A percentile compares a stretch with the other conserved stretches of the same genome.
Conservation (phyloP, 2,329 filamentous ascomycete species). For the Colletotrichum tropicicola region DNA sequence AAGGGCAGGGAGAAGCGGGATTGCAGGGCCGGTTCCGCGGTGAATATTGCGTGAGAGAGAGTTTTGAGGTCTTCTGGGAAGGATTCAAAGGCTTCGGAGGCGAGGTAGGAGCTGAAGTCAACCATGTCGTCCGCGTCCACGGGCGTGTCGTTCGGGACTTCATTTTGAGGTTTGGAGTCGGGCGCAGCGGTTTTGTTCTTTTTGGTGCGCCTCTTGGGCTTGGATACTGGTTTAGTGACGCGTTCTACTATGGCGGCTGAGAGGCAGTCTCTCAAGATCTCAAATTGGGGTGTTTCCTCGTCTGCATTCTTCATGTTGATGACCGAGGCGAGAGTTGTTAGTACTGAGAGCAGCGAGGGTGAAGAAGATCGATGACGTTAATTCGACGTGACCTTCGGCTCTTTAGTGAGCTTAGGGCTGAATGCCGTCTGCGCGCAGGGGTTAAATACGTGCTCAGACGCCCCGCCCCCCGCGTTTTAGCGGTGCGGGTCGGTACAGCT, state of each 20-base stretch:
- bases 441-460: neutral
- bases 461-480: slow-evolving; percentile 6
- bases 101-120: slow-evolving; percentile 85
- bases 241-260: slow-evolving; percentile 74
- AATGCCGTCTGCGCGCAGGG: neutral
- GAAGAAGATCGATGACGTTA: slow-evolving; percentile 20
- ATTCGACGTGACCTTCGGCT: neutral
- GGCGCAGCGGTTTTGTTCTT: slow-evolving; percentile 20
- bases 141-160: slow-evolving; percentile 6
- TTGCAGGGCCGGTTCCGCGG: slow-evolving; percentile 58
- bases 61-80: slow-evolving; percentile 70
- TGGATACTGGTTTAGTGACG: slow-evolving; percentile 52
- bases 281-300: slow-evolving; percentile 36
- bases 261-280: slow-evolving; percentile 78
- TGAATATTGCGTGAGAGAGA: slow-evolving; percentile 67
- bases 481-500: neutral
- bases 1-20: slow-evolving; percentile 66
- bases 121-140: slow-evolving; percentile 71
- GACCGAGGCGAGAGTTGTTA: neutral
- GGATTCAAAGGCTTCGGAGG: slow-evolving; percentile 71
- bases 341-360: neutral
- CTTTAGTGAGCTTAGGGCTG: slow-evolving; percentile 7
- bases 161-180: neutral
- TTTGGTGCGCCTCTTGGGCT: slow-evolving; percentile 56
- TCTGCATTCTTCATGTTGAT: slow-evolving; percentile 56